These are phyloP conservation scores for Colletotrichum caudatum DNA, from an alignment of 2,329 filamentous ascomycete genomes.

Conservation along the genomic window DNA sequence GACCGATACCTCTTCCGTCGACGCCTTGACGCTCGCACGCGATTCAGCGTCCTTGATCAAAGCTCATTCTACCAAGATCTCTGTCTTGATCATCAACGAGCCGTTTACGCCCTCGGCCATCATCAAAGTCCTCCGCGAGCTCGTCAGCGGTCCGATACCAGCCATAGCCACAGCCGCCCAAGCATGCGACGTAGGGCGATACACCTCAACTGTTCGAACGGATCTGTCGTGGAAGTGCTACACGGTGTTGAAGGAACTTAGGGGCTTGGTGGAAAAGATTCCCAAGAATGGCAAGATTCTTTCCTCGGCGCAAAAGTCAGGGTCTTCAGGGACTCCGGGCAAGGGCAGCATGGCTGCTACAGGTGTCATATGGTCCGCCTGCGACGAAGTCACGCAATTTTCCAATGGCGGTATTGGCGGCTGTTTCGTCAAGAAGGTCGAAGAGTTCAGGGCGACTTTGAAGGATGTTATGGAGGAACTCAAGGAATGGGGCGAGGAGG, in stretches of 20 bases:
- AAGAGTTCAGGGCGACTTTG: slow-evolving; percentile 79
- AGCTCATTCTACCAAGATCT: slow-evolving; percentile 88
- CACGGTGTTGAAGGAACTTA: slow-evolving; percentile 72
- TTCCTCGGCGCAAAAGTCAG: slow-evolving; percentile 60
- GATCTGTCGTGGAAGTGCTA: slow-evolving; percentile 73
- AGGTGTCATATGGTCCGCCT: slow-evolving; percentile 85
- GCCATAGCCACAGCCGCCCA: slow-evolving; percentile 79
- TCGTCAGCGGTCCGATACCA: slow-evolving; percentile 80
- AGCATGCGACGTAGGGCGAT: slow-evolving; percentile 69
- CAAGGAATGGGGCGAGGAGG: slow-evolving; percentile 87
- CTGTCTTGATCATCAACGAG: slow-evolving; percentile 85
- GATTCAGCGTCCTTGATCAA: slow-evolving; percentile 80
- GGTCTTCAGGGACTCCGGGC: slow-evolving; percentile 50
- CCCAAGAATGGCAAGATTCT: slow-evolving; percentile 68
- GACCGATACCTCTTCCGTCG: slow-evolving; percentile 50
- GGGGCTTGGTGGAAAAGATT: slow-evolving; percentile 70
- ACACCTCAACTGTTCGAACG: slow-evolving; percentile 71
- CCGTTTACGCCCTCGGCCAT: slow-evolving; percentile 88
- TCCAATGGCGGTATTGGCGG: slow-evolving; percentile 76
- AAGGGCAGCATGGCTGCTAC: slow-evolving; percentile 73
- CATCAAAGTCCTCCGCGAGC: slow-evolving; percentile 74
- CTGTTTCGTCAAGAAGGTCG: slow-evolving; percentile 76
- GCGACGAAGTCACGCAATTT: slow-evolving; percentile 77
- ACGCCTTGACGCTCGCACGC: slow-evolving; percentile 76
- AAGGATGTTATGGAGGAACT: slow-evolving; percentile 88